These are phyloP conservation scores for Cytospora chrysosperma DNA, from an alignment of 2,329 filamentous ascomycete genomes.

Conservation along the genomic window DNA sequence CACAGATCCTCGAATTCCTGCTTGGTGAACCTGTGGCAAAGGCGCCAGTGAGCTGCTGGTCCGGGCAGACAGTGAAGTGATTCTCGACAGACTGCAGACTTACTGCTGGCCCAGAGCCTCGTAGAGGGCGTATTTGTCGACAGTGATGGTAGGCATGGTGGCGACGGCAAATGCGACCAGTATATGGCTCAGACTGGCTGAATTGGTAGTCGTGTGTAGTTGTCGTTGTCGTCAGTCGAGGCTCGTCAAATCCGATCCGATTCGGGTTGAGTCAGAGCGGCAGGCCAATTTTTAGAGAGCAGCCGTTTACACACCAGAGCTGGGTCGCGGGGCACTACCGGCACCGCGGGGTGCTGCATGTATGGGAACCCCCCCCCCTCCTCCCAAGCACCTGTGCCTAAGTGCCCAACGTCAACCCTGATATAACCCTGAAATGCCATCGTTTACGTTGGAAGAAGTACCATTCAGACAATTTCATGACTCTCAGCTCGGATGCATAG, in stretches of 20 bases:
- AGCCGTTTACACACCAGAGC: neutral
- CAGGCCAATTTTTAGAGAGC: slow-evolving; percentile 20
- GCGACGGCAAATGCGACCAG: slow-evolving; percentile 6
- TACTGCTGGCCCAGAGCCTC: slow-evolving; percentile 88
- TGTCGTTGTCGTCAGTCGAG: slow-evolving; percentile 4
- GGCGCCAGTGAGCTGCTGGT: slow-evolving; percentile 26
- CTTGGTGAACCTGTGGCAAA: slow-evolving; percentile 69
- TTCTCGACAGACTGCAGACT: slow-evolving; percentile 31
- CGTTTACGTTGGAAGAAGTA: neutral
- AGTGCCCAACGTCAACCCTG: neutral
- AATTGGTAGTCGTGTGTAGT: neutral
- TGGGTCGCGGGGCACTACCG: slow-evolving; percentile 9
- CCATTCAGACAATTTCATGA: neutral
- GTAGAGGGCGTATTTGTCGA: slow-evolving; percentile 95
- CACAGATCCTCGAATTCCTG: slow-evolving; percentile 96
- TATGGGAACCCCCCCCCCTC: neutral
- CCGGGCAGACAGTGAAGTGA: slow-evolving; percentile 4
- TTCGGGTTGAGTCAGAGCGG: slow-evolving; percentile 19
- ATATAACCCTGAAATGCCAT: neutral
- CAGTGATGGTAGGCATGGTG: slow-evolving; percentile 91
- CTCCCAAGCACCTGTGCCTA: neutral
- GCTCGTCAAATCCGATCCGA: slow-evolving; percentile 2
- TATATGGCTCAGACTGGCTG: neutral
- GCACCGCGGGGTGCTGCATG: slow-evolving; percentile 1
- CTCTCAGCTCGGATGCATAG: neutral